Percentiles rank a stretch among this genome's conserved stretches.
Conservation (phyloP, 257 asterid species). For the Solanum gracilifrons region DNA sequence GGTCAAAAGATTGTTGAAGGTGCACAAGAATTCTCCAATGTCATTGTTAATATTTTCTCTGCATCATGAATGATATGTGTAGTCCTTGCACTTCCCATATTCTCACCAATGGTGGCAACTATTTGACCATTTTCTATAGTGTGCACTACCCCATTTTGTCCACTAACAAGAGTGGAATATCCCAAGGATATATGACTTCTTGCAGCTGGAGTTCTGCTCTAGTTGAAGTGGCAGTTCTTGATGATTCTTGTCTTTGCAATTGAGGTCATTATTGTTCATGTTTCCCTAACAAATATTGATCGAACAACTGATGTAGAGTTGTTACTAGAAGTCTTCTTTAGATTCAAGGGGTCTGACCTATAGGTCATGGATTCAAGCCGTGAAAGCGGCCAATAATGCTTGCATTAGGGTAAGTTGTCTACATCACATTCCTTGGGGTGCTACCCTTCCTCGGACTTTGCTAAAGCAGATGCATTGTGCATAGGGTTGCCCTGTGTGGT, state of each 20-base stretch:
- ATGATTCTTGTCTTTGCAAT: slow-evolving; percentile 80
- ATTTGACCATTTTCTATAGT: slow-evolving; percentile 11
- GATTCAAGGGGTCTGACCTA: neutral
- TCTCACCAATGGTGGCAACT: slow-evolving; percentile 13
- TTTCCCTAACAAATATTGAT: slow-evolving; percentile 69
- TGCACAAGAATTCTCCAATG: neutral
- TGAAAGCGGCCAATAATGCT: neutral
- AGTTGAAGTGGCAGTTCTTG: slow-evolving; percentile 73
- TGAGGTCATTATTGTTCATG: slow-evolving; percentile 92
- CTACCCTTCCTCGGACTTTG: neutral
- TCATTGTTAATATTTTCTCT: slow-evolving; percentile 12
- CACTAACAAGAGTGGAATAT: slow-evolving; percentile 37
- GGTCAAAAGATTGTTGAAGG: neutral
- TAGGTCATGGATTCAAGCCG: neutral
- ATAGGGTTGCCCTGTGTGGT: neutral
- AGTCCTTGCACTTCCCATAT: slow-evolving; percentile 12
- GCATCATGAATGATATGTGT: slow-evolving; percentile 22
- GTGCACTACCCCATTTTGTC: slow-evolving; percentile 19
- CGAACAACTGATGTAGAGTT: slow-evolving; percentile 37
- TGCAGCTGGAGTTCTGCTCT: slow-evolving; percentile 44
- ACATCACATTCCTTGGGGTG: neutral
- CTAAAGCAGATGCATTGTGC: neutral
- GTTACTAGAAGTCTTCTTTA: slow-evolving; percentile 23
- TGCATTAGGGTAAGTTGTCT: neutral
- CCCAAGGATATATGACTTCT: slow-evolving; percentile 52